These are phyloP conservation scores for Inga laurina DNA, from an alignment of 306 rosid species.

Conservation along the genomic window DNA sequence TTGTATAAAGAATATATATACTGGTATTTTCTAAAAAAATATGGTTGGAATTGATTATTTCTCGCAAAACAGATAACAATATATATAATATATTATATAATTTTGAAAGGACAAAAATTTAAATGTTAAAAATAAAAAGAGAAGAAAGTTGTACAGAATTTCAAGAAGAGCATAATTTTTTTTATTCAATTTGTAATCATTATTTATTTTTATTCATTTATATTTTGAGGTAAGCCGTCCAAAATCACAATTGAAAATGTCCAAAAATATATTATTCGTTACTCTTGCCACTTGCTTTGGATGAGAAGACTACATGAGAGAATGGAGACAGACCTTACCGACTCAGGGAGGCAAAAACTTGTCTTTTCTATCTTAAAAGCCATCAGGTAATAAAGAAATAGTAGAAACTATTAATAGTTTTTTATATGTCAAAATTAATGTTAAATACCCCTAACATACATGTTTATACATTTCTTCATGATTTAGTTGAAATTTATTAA, in stretches of 20 bases:
- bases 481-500: not conserved
- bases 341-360: not conserved
- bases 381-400: not conserved
- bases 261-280: not conserved
- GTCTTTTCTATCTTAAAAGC: not conserved
- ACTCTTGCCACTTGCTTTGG: not conserved
- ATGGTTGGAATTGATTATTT: not conserved
- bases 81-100: not conserved
- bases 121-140: not conserved
- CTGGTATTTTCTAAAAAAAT: too few relatives aligned
- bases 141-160: not conserved
- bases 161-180: not conserved
- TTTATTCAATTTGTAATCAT: not conserved
- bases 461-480: not conserved
- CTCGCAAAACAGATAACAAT: not conserved
- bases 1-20: too few relatives aligned
- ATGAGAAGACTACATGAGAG: not conserved
- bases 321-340: slow-evolving; percentile 23
- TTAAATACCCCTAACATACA: too few relatives aligned
- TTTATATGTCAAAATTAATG: not conserved
- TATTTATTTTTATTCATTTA: not conserved
- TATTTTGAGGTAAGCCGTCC: not conserved
- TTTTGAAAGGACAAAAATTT: not conserved
- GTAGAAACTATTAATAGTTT: not conserved
- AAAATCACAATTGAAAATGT: not conserved